Evolutionary conservation across 371 early-diverging fungal species (phyloP), one percentile per base, ranked within the genome.

Genomic region (Lichtheimia hyalospora): DNA sequence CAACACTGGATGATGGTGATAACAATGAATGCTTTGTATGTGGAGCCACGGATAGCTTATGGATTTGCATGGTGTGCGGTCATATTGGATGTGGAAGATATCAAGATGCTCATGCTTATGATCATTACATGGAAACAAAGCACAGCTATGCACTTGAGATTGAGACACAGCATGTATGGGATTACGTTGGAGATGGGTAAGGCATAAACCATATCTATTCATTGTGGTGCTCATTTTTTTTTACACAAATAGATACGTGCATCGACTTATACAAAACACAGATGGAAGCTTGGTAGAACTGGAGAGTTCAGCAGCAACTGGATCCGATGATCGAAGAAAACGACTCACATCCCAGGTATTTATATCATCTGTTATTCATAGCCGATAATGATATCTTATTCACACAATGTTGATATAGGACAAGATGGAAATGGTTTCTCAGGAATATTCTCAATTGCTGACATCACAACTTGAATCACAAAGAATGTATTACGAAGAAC

Each of bases 31-130:
- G 98, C 64, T 68, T 77, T 15, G 77, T 76, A 4, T 97, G 97
- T 68, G 81, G 81, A n/a, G 74, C 85, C 5, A 81, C 71, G 1
- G 85, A 85, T 20, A 85, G 89, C 60, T 77, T 96, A 16, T 98
- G 98, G 98, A 93, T 95, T 40, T 98, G 98, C 66, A 74, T 97
- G 55, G 85, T 97, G 21, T 98, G 98, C 70, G 97, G 95, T 0
- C 85, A 92, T 62, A 79, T 92, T 34, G 94, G 93, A 0, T 94
- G 94, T 63, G 94, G 93, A 10, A 72, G 92, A 52, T 81, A 96
- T 61, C 84, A 87, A 41, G 81, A 82, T 21, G 95, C 84, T 3
- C 97, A 97, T 65, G 97, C 97, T 0, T 87, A 89, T 46, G 80
- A 81, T 42, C 98, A 98, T 68, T 96, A 89, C 64, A 67, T 68